These are phyloP conservation scores for Coprinopsis marcescibilis DNA, from an alignment of 768 basidiomycete genomes.

Conservation along the genomic window DNA sequence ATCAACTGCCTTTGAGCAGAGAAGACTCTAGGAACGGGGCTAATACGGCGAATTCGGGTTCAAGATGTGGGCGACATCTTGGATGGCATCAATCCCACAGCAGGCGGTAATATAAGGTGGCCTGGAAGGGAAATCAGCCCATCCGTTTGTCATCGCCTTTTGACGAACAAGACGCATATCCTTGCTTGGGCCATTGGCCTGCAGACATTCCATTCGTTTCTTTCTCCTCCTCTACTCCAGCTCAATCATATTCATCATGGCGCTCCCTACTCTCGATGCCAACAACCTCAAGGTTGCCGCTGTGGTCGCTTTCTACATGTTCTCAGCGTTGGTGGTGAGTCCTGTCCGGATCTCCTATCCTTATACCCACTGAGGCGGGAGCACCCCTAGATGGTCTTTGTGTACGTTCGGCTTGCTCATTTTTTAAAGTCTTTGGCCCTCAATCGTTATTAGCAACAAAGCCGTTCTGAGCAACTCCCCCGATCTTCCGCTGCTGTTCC, in stretches of 20 bases:
- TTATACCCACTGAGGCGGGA: neutral
- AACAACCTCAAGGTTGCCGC: slow-evolving; percentile 50
- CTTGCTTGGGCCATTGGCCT: no score
- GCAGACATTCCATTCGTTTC: neutral
- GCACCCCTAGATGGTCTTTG: slow-evolving; percentile 43
- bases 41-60: no score
- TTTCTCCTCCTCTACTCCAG: neutral
- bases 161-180: no score
- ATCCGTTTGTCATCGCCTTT: no score
- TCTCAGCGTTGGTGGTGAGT: slow-evolving; percentile 65
- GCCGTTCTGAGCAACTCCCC: slow-evolving; percentile 64
- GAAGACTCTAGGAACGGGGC: no score
- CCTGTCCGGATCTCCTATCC: slow-evolving; percentile 5
- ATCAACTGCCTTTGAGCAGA: no score
- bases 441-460: slow-evolving; percentile 53
- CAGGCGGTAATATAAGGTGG: no score
- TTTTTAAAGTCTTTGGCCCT: slow-evolving; percentile 3
- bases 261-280: slow-evolving; percentile 22
- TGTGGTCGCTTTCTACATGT: slow-evolving; percentile 80
- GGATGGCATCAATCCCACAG: no score
- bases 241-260: slow-evolving; percentile 18
- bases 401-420: slow-evolving; percentile 24
- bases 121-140: no score
- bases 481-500: slow-evolving; percentile 61
- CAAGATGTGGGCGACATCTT: no score